These are phyloP conservation scores for Eremomyces bilateralis DNA, from an alignment of 495 filamentous ascomycete genomes.

Conservation along the genomic window DNA sequence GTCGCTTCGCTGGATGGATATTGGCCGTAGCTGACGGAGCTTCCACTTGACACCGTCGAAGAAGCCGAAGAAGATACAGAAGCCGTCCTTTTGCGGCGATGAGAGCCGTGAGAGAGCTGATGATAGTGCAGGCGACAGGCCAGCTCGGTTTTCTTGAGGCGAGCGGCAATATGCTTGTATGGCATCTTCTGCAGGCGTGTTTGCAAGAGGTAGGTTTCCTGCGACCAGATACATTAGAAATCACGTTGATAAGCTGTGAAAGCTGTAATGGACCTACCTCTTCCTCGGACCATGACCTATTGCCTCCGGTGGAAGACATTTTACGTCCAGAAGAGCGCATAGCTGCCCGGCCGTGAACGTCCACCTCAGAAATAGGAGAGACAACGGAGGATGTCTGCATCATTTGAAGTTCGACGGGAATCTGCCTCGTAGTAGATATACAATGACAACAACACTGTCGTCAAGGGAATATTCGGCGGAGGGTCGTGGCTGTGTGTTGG, in stretches of 20 bases:
- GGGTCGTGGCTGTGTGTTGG: not conserved
- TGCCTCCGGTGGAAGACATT: constrained; percentile 15
- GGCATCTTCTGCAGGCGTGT: constrained; percentile 71
- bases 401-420: not conserved
- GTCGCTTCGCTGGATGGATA: not conserved
- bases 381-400: constrained; percentile 10
- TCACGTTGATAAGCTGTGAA: not conserved
- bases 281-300: constrained; percentile 18
- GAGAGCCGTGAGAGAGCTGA: constrained; percentile 61
- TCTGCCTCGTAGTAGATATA: not conserved
- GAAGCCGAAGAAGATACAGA: constrained; percentile 31
- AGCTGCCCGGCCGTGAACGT: constrained; percentile 3
- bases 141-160: constrained; percentile 68
- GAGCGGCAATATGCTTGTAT: constrained; percentile 69
- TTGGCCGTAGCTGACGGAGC: constrained; percentile 12
- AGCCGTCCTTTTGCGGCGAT: constrained; percentile 43
- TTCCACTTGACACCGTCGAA: constrained; percentile 14
- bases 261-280: constrained; percentile 8
- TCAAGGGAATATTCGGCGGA: constrained; percentile 1
- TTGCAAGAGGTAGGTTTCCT: constrained; percentile 72
- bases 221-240: constrained; percentile 4
- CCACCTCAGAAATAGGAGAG: constrained; percentile 13
- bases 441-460: constrained; percentile 1
- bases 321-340: constrained; percentile 11
- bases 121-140: constrained; percentile 72